Evolutionary conservation across 75 land plant genomes (phyloP), one percentile per base, ranked within the genome.

Genomic region (Gnetum montanum): DNA sequence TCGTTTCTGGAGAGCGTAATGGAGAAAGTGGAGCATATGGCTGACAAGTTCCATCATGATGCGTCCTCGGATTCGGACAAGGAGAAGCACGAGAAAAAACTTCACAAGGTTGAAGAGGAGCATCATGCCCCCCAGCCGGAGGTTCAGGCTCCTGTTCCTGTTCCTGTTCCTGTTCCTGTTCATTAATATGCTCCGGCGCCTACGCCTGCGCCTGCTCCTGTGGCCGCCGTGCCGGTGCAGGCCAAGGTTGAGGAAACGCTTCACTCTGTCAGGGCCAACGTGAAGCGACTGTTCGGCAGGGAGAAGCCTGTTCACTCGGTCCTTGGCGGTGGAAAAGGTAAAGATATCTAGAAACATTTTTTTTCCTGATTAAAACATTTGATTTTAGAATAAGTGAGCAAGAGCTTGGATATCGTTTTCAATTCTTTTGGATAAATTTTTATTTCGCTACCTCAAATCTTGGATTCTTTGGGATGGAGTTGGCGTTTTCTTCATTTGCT

Each of bases 241-340:
- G n/a, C 37, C 37, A 6, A 10, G 10, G 37, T 35, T 11, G 22
- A 30, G 18, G 46, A 26, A 43, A 8, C 22, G 30, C 15, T 19
- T 29, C 38, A 15, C 11, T 16, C 11, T 29, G 29, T 37, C 70
- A 20, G 12, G 51, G 12, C 43, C 31, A 46, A 2, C 48, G 31
- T 66, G 27, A 61, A 31, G 13, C 79, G 86, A 12, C 64, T 86
- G 45, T 82, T 86, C 41, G 79, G 77, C 5, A 51, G 86, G 19
- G 62, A 86, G 59, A 69, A 60, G 58, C 70, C 86, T 13, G 78
- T 86, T 16, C 91, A 86, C 48, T 31, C 70, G 22, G 70, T 86
- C 38, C 59, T 86, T 27, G 91, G 91, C 45, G 91, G 91, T 7
- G 83, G 91, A 38, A 71, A 78, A 62, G 70, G 87, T 83, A 60